A percentile compares a stretch with the other conserved stretches of the same genome.
phyloP scores from a whole-genome alignment of 495 filamentous ascomycete genomes.

The Trichoderma asperelloides region DNA sequence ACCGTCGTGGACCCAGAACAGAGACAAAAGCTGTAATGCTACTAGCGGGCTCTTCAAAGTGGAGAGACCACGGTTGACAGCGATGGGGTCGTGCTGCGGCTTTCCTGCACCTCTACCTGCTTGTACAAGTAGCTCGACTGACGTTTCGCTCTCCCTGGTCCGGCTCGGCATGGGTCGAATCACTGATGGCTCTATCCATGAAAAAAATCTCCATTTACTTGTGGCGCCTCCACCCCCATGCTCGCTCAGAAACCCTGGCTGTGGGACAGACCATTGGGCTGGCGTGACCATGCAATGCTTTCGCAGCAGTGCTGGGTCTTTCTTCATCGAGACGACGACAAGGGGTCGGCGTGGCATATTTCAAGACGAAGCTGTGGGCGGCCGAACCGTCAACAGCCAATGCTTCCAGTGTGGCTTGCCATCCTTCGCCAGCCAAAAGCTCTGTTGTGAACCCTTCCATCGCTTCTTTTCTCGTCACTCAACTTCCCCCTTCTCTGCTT shows the following conservation, averaged over 20 bases:
- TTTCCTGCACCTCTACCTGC: constrained; percentile 2
- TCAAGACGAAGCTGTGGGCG: constrained; percentile 5
- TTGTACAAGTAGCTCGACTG: constrained; percentile 1
- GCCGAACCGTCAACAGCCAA: not conserved
- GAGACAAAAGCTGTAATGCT: not conserved
- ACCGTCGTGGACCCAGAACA: not conserved
- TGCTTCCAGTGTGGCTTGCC: constrained; percentile 4
- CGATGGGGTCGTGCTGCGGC: constrained; percentile 5
- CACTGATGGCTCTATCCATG: constrained; percentile 3
- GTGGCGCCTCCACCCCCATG: constrained; percentile 8
- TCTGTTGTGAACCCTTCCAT: not conserved
- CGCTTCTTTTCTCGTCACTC: not conserved
- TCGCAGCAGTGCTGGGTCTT: not conserved
- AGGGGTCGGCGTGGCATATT: constrained; percentile 5
- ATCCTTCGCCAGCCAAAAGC: not conserved
- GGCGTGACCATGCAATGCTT: constrained; percentile 7
- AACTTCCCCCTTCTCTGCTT: not conserved
- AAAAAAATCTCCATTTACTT: constrained; percentile 4
- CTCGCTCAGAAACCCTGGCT: constrained; percentile 4
- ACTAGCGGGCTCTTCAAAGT: not conserved
- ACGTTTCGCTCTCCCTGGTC: constrained; percentile 6
- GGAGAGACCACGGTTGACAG: not conserved
- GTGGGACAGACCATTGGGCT: constrained; percentile 7
- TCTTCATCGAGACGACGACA: not conserved
- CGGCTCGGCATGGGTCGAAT: not conserved